Evolutionary conservation across 2,329 filamentous ascomycete genomes (phyloP), one percentile per base, ranked within the genome.

Genomic region (Reticulascus tulasneorum): DNA sequence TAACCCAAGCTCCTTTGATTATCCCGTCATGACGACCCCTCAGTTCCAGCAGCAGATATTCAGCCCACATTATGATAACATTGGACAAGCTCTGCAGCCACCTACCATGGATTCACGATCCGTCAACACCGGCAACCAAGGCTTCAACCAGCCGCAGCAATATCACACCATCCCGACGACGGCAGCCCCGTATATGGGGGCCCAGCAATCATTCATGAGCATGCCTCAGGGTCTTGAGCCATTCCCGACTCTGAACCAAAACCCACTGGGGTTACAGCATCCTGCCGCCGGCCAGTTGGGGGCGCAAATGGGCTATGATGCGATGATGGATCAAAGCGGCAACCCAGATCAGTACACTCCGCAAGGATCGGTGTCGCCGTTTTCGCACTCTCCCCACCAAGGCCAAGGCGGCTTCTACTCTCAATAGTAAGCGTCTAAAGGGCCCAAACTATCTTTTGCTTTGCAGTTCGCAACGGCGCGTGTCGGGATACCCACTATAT

Each of bases 281-380:
- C 38, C 38, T 26, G 11, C 23, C 9, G 13, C 27, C 9, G 9
- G 22, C 10, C 35, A 41, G 19, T 26, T 40, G 26, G 49, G 46
- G 17, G 39, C 41, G 8, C 49, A 51, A 25, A 47, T 64, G 26
- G 38, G 41, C n/a, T 67, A 63, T 34, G 54, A 56, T 18, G 47
- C 47, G 26, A 44, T 60, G 35, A 46, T 57, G 18, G 52, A 58
- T 30, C 51, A 54, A 21, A 45, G 48, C 21, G 52, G 54, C 32
- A 47, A 49, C 17, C 46, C 52, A 12, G 46, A 60, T 15, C 62
- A 61, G 21, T 70, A 58, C 37, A 58, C 56, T 16, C 59, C 58
- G 13, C 60, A 61, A 23, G 65, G 66, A 7, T 68, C 65, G 3
- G 57, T 59, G 10, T 68, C 67, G 22, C 65, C 67, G 0, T 71